Evolutionary conservation across 495 filamentous ascomycete species (phyloP).

Genomic region (Penicillium egyptiacum): DNA sequence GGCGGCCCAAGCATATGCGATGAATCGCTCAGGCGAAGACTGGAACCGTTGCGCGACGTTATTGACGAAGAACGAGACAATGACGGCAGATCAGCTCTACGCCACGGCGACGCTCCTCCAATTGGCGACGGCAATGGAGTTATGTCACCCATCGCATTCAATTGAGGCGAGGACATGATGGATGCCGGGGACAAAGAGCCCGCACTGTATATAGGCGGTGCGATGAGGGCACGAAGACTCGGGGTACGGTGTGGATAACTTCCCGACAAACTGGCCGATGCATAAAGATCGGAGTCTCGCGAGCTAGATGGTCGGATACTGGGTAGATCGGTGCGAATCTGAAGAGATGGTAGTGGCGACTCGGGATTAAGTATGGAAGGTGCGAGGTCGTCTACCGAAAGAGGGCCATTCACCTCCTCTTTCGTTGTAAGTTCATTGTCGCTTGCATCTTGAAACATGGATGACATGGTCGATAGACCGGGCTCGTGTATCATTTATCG

Average conservation of each 20-base stretch:
- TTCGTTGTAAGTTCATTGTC: constrained; percentile 9
- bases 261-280: constrained; percentile 46
- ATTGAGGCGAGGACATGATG: constrained; percentile 63
- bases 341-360: constrained; percentile 37
- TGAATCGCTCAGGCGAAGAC: constrained; percentile 43
- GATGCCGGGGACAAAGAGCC: constrained; percentile 63
- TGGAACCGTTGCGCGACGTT: constrained; percentile 39
- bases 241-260: constrained; percentile 50
- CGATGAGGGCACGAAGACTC: constrained; percentile 50
- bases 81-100: constrained; percentile 48
- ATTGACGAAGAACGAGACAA: constrained; percentile 44
- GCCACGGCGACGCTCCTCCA: constrained; percentile 69
- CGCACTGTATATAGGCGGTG: constrained; percentile 40
- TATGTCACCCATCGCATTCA: constrained; percentile 82
- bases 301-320: constrained; percentile 30
- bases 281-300: constrained; percentile 33
- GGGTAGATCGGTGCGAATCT: constrained; percentile 45
- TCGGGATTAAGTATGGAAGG: constrained; percentile 19
- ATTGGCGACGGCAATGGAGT: constrained; percentile 93
- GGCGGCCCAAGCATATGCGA: constrained; percentile 38
- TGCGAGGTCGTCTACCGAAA: constrained; percentile 15
- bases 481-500: constrained; percentile 23
- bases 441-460: constrained; percentile 11
- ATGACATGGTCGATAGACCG: constrained; percentile 22
- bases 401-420: neutral